Evolutionary conservation across 495 filamentous ascomycete genomes (phyloP), one percentile per base, ranked within the genome.

Genomic region (Parathielavia appendiculata): DNA sequence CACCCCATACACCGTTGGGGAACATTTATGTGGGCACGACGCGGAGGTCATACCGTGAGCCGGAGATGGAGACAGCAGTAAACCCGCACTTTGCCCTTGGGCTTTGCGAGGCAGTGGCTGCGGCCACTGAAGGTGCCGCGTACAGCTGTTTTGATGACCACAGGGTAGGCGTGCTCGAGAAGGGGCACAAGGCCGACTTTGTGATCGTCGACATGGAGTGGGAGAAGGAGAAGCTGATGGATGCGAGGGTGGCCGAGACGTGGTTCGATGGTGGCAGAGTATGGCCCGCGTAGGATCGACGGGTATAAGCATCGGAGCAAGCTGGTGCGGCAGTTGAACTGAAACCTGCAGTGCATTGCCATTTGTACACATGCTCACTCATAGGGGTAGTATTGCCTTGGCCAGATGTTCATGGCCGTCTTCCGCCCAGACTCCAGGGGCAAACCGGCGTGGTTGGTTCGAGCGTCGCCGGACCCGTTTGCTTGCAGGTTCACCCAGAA

Each of bases 21-120:
- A 85, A 85, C 62, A 58, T 81, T n/a, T 85, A 86, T 59, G 79
- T 80, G 34, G 83, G 79, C 1, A 81, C 81, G 16, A 86, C 84
- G 46, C 71, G 84, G 36, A 69, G 73, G 40, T 83, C 80, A 0
- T 79, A 78, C 22, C 70, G 81, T 26, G 74, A 81, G 60, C 81
- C 77, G 0, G 68, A 69, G n/a, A 63, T 69, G n/a, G 52, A 63
- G 38, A 73, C 76, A 34, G 73, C 73, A 0, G 72, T 82, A 0
- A 87, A 85, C 59, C 70, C 69, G 11, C 65, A 82, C 30, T 84
- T 81, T 59, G 76, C 75, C 20, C 65, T 85, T 22, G 71, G 73
- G 1, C 48, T 85, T 20, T 73, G 68, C 45, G 75, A 82, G 58
- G 78, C 79, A 1, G 66, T 86, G 0, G 69, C 68, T 4, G 83